Percentiles rank a stretch among this genome's conserved stretches.
These are phyloP conservation scores for Naegleria lovaniensis DNA, from an alignment of 208 protist genomes.

Conservation along the genomic window DNA sequence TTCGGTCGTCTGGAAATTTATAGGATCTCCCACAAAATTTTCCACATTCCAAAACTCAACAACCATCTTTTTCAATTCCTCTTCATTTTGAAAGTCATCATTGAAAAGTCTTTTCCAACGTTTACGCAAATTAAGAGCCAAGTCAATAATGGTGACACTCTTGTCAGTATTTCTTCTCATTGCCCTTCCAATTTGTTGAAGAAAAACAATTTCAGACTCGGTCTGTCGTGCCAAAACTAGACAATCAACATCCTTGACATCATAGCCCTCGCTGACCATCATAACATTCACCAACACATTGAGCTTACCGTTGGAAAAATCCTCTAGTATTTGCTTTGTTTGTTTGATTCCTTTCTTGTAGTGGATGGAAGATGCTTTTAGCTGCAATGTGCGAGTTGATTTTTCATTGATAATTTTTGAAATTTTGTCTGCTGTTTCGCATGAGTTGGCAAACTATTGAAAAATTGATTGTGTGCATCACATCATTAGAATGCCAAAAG, in stretches of 20 bases:
- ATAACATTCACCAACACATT: constrained; percentile 26
- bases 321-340: neutral
- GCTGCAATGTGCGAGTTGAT: no score
- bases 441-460: neutral
- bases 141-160: constrained; percentile 13
- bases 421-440: neutral
- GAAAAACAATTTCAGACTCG: constrained; percentile 36
- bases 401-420: neutral
- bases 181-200: constrained; percentile 32
- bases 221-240: constrained; percentile 35
- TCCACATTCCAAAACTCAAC: neutral
- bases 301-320: neutral
- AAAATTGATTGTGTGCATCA: no score
- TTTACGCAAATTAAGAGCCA: constrained; percentile 31
- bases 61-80: neutral
- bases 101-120: constrained; percentile 23
- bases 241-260: constrained; percentile 35
- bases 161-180: constrained; percentile 26
- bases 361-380: neutral
- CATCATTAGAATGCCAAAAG: no score
- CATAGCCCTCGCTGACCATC: constrained; percentile 39
- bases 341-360: neutral
- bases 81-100: constrained; percentile 16
- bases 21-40: neutral
- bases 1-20: neutral